Conservation (phyloP, 805 yeast species). For the Saturnispora serradocipensis region DNA sequence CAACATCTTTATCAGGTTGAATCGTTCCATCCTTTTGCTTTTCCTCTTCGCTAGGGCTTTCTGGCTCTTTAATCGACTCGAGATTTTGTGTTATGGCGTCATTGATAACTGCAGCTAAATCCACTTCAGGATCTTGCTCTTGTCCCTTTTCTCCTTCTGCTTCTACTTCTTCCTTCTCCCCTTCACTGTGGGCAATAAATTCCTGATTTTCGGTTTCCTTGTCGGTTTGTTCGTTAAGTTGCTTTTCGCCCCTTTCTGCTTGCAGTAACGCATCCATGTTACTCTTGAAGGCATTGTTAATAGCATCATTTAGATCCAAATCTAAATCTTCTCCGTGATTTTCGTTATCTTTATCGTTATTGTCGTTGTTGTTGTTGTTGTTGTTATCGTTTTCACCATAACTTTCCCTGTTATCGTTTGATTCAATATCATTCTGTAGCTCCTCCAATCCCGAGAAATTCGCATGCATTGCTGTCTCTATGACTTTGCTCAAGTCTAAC, state of each 20-base stretch:
- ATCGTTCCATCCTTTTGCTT: not conserved
- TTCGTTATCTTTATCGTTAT: not conserved
- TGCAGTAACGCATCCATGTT: slow-evolving; percentile 7
- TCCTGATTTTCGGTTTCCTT: not conserved
- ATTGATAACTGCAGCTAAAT: slow-evolving; percentile 8
- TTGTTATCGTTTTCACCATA: not conserved
- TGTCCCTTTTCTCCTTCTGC: not conserved
- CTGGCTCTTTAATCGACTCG: not conserved
- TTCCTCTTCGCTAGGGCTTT: not conserved
- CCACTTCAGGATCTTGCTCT: not conserved
- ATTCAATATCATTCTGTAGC: not conserved
- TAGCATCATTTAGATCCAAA: slow-evolving; percentile 9
- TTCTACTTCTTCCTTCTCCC: not conserved
- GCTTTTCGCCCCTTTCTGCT: not conserved
- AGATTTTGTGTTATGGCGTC: slow-evolving; percentile 10
- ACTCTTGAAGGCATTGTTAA: slow-evolving; percentile 10
- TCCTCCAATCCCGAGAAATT: not conserved
- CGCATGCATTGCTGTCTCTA: slow-evolving; percentile 13
- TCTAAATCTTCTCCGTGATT: not conserved
- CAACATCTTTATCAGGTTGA: not conserved
- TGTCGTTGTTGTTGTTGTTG: not conserved
- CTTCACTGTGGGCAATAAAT: not conserved
- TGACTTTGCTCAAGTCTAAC: slow-evolving; percentile 9
- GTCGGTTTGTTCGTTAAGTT: not conserved
- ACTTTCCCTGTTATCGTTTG: not conserved